These are phyloP conservation scores for Holtermanniella nyarrowii DNA, from an alignment of 768 basidiomycete genomes.

Conservation along the genomic window DNA sequence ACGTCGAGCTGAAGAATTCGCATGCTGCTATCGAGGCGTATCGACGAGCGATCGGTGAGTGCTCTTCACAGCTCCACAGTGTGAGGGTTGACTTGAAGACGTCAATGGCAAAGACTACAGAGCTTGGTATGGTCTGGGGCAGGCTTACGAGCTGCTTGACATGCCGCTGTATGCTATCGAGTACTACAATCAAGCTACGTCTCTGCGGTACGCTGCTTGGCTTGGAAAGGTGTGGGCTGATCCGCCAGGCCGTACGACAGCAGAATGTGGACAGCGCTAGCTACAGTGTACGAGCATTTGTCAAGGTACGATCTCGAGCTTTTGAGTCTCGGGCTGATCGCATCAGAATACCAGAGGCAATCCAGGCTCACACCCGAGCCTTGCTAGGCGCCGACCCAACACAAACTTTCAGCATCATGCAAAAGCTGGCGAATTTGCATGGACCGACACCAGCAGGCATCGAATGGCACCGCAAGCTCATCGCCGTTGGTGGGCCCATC, in stretches of 20 bases:
- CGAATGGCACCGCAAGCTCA: constrained; percentile 62
- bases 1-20: constrained; percentile 97
- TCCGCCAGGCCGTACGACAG: constrained; percentile 76
- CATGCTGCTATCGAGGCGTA: constrained; percentile 98
- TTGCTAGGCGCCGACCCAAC: constrained; percentile 44
- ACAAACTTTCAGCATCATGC: constrained; percentile 33
- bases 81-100: constrained; percentile 47
- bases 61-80: not conserved
- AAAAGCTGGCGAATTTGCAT: constrained; percentile 35
- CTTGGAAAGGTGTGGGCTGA: constrained; percentile 2
- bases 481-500: constrained; percentile 49
- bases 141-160: constrained; percentile 89
- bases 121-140: constrained; percentile 97
- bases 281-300: constrained; percentile 85
- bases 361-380: constrained; percentile 83
- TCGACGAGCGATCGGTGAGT: constrained; percentile 81
- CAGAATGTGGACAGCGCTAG: constrained; percentile 90
- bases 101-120: constrained; percentile 93
- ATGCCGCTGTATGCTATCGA: constrained; percentile 95
- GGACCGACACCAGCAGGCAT: constrained; percentile 54
- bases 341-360: constrained; percentile 69
- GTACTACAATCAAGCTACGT: constrained; percentile 93
- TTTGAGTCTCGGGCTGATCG: not conserved
- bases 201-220: constrained; percentile 55
- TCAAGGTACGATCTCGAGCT: constrained; percentile 52